Percentiles rank a stretch among this genome's conserved stretches.
These are phyloP conservation scores for Choanephora cucurbitarum DNA, from an alignment of 371 early-diverging fungal genomes.

Conservation along the genomic window DNA sequence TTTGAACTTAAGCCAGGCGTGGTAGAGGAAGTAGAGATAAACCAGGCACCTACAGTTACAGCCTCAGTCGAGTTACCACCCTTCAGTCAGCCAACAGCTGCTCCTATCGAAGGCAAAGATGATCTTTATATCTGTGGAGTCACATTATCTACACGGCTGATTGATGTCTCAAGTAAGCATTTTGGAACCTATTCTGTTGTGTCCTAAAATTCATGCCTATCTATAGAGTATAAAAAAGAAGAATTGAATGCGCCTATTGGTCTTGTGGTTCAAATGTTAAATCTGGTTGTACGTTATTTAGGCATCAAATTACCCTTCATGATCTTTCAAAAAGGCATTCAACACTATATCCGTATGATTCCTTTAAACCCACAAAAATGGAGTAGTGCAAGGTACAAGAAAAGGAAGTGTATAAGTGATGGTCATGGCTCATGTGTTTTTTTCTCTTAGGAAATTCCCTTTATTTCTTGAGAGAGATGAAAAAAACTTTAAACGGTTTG, in stretches of 20 bases:
- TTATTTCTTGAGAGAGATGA: slow-evolving; percentile 65
- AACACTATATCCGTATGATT: slow-evolving; percentile 48
- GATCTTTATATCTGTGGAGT: slow-evolving; percentile 62
- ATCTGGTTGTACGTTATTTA: slow-evolving; percentile 77
- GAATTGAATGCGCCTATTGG: slow-evolving; percentile 84
- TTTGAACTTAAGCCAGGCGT: slow-evolving; percentile 56
- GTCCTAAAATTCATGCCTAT: no score
- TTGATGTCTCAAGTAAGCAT: slow-evolving; percentile 50
- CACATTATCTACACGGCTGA: slow-evolving; percentile 39
- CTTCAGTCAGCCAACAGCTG: slow-evolving; percentile 1
- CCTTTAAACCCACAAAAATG: slow-evolving; percentile 18
- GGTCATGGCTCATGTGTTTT: no score
- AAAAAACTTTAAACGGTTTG: slow-evolving; percentile 57
- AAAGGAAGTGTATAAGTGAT: no score
- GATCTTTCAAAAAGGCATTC: slow-evolving; percentile 54
- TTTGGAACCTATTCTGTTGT: no score
- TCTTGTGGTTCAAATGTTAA: slow-evolving; percentile 76
- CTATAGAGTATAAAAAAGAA: slow-evolving; percentile 59
- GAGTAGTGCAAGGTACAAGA: slow-evolving; percentile 25
- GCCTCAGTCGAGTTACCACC: slow-evolving; percentile 8
- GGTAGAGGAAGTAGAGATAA: slow-evolving; percentile 20
- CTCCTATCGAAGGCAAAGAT: slow-evolving; percentile 25
- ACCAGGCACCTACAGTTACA: not conserved
- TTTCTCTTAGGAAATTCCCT: slow-evolving; percentile 50
- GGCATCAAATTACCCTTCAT: slow-evolving; percentile 77